phyloP scores from a whole-genome alignment of 2,329 filamentous ascomycete species.

The Ophiocordyceps camponoti-rufipedis region DNA sequence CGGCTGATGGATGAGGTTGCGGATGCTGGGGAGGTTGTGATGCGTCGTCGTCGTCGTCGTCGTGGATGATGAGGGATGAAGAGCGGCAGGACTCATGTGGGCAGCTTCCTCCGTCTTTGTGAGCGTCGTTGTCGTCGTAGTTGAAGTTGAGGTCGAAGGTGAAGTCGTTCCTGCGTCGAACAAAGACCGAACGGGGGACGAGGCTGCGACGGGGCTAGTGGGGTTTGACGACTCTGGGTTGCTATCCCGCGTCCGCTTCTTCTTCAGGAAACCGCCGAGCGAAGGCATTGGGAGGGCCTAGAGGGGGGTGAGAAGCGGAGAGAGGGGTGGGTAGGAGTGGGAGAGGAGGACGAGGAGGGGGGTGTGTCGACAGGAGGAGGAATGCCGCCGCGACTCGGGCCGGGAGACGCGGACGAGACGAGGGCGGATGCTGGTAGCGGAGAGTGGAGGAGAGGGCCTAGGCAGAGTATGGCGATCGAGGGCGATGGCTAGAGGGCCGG shows the following conservation, averaged over 20 bases:
- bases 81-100: background rate
- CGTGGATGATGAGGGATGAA: conserved; percentile 5
- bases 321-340: background rate
- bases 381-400: background rate
- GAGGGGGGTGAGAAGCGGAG: background rate
- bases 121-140: conserved; percentile 8
- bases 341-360: background rate
- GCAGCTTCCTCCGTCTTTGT: conserved; percentile 4
- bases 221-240: conserved; percentile 51
- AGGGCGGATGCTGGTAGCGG: background rate
- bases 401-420: background rate
- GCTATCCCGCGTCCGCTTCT: conserved; percentile 93
- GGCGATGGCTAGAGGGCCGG: background rate
- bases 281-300: conserved; percentile 52
- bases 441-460: background rate
- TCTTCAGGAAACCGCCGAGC: conserved; percentile 91
- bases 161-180: conserved; percentile 17
- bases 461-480: no score
- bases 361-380: background rate
- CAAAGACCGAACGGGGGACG: conserved; percentile 27
- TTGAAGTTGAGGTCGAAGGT: conserved; percentile 5
- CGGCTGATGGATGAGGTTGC: conserved; percentile 55
- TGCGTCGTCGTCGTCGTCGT: background rate
- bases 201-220: conserved; percentile 43
- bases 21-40: conserved; percentile 64